Percentiles rank a stretch among this genome's conserved stretches.
These are phyloP conservation scores for Suillus discolor DNA, from an alignment of 768 basidiomycete genomes.

Conservation along the genomic window DNA sequence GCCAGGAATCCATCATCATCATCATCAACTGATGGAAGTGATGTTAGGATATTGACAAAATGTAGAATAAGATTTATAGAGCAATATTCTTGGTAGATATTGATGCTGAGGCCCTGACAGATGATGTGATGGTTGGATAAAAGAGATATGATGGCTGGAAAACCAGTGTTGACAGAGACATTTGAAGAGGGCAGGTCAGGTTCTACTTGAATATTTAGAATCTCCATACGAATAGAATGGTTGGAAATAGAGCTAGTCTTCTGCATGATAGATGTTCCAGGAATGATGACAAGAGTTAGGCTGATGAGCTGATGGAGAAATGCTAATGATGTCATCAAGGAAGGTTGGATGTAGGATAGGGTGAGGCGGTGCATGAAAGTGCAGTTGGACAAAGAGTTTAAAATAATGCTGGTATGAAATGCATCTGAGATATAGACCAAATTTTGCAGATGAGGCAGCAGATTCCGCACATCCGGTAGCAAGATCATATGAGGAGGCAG, in stretches of 20 bases:
- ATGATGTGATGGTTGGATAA: background rate
- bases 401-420: background rate
- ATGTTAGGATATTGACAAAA: background rate
- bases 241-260: too few species aligned
- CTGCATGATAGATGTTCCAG: background rate
- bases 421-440: background rate
- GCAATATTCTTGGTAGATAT: background rate
- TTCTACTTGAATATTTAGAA: background rate
- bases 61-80: background rate
- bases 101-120: background rate
- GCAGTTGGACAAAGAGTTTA: background rate
- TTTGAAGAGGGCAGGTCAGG: background rate
- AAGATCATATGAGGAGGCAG: background rate
- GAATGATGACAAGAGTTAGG: background rate
- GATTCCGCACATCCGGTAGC: background rate
- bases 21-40: background rate
- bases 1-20: background rate
- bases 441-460: background rate
- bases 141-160: background rate
- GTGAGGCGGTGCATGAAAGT: background rate
- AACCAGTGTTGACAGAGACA: background rate
- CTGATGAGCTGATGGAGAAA: background rate
- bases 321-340: background rate
- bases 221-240: background rate
- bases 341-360: background rate